Base-by-base conservation (phyloP, 306 rosid species). In the Erythrophleum fordii region DNA sequence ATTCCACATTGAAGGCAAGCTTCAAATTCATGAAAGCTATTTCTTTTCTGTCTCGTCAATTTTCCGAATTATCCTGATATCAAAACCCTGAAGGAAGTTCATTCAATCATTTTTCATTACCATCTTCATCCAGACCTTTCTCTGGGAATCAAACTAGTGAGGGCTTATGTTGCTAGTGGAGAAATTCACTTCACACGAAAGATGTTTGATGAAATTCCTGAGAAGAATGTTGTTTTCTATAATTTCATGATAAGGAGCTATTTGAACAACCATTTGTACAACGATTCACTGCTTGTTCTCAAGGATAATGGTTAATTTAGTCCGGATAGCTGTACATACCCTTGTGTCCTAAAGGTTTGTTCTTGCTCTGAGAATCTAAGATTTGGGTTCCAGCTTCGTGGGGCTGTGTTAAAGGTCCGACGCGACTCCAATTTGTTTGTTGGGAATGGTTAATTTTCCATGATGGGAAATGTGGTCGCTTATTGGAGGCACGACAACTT, bases 221-320 rank as follows among this genome's bases (percentile, higher is more conserved):
- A n/a, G n/a, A n/a, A n/a, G n/a, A n/a, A n/a, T n/a, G n/a, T n/a
- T n/a, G n/a, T n/a, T n/a, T n/a, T n/a, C n/a, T n/a, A n/a, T n/a
- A n/a, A n/a, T n/a, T n/a, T n/a, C n/a, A n/a, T n/a, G n/a, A n/a
- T 90, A 53, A 86, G 97, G 75, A 92, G 95, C 84, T 92, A 89
- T 29, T 28, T 83, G 35, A 90, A 90, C 83, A 89, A 92, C 77
- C 78, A 78, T 64, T 60, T 65, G 67, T 81, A 84, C 45, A 11
- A 72, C 55, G 87, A 87, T 25, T 96, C 87, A 35, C 83, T 91
- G 77, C 71, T 84, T 77, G 86, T 89, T 68, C 91, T 79, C 76
- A 85, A 82, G 79, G 72, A 85, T 75, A 69, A 59, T 61, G 55
- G 46, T 13, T 89, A 91, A 55, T 82, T 85, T 81, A 65, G 59